Conservation (phyloP, 2,329 filamentous ascomycete genomes). For the Nemania sp. region DNA sequence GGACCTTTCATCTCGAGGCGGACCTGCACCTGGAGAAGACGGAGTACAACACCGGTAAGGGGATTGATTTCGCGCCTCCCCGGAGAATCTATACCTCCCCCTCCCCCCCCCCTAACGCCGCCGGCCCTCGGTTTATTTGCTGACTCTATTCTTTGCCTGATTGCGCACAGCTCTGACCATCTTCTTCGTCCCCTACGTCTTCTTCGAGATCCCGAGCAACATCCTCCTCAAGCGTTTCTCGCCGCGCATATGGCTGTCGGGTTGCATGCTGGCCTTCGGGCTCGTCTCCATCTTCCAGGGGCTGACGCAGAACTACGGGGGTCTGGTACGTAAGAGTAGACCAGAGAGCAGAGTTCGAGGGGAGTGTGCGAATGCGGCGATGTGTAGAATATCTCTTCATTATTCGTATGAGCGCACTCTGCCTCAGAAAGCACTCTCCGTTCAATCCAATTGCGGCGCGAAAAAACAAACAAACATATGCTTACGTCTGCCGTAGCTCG, state of each 20-base stretch:
- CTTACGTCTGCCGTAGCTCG: slow-evolving; percentile 48
- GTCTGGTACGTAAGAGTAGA: slow-evolving; percentile 55
- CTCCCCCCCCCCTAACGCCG: too few relatives aligned
- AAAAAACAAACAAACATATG: too few relatives aligned
- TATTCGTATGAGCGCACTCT: background rate
- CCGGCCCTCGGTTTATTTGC: slow-evolving; percentile 3
- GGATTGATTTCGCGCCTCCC: background rate
- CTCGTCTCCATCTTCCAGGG: slow-evolving; percentile 77
- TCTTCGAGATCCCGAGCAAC: slow-evolving; percentile 74
- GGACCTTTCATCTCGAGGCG: slow-evolving; percentile 64
- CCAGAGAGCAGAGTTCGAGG: too few relatives aligned
- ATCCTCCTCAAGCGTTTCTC: slow-evolving; percentile 67
- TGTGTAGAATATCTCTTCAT: background rate
- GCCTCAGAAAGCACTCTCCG: too few relatives aligned
- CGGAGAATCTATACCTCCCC: too few relatives aligned
- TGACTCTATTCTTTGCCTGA: slow-evolving; percentile 29
- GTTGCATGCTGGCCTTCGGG: slow-evolving; percentile 86
- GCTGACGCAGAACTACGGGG: slow-evolving; percentile 75
- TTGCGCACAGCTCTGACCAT: slow-evolving; percentile 65
- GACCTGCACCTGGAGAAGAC: slow-evolving; percentile 64
- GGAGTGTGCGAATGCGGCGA: background rate
- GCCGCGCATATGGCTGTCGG: slow-evolving; percentile 59
- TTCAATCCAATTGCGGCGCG: background rate
- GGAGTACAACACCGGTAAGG: slow-evolving; percentile 68
- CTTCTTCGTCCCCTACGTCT: slow-evolving; percentile 79